Evolutionary conservation across 306 rosid genomes (phyloP), one percentile per base, ranked within the genome.

Genomic region (Luffa acutangula): DNA sequence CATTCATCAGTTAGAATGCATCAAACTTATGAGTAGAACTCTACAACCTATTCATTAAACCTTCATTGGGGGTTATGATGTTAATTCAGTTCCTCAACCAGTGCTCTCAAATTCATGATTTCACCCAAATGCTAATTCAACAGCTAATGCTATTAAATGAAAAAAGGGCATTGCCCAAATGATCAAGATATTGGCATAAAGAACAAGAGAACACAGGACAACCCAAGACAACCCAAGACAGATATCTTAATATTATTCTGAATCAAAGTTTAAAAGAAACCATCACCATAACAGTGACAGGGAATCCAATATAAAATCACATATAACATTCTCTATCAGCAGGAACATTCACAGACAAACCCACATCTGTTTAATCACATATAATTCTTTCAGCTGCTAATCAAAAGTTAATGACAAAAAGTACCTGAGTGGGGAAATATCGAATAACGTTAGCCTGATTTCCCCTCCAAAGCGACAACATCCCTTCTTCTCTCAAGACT

Each of bases 351-450:
- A 52, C n/a, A 53, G n/a, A 5, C 58, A 53, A 53, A 53, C n/a
- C 21, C 58, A 53, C 1, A 17, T 53, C 6, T 15, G 63, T n/a
- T n/a, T 57, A 20, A 33, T 62, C 42, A 52, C 18, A 52, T 52
- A 8, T 2, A 52, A 17, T 52, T 52, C 12, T 4, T 9, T 2
- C 11, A 52, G 18, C 57, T 52, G 31, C 31, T 25, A 25, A 63
- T 34, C 18, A 10, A 34, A 33, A 37, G n/a, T 5, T 64, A 12
- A 31, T 14, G 71, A 60, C 2, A 15, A 36, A 64, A 36, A 58
- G 78, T 64, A 92, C 97, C 93, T 95, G 99, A 63, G 98, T 95
- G 58, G 99, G 97, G 85, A 95, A 88, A 89, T 93, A 95, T 36
- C 97, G 87, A 42, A 95, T 93, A 49, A 93, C 86, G 78, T 87